Evolutionary conservation across 805 yeast genomes (phyloP).

Genomic region (Suhomyces sp.): DNA sequence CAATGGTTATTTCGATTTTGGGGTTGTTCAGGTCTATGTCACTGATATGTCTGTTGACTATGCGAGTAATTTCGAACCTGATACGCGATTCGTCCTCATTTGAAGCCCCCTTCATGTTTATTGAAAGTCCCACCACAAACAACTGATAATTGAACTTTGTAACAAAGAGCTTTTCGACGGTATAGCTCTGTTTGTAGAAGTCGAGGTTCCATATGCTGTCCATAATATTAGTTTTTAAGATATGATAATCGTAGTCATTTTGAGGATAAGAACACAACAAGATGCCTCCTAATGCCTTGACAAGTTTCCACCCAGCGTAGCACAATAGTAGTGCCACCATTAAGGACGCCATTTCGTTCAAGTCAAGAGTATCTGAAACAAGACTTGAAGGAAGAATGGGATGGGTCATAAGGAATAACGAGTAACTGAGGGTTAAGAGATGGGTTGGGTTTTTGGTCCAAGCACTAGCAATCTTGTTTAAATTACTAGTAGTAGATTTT

Average conservation of each 20-base stretch:
- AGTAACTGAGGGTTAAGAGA: slow-evolving; percentile 43
- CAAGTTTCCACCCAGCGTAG: slow-evolving; percentile 51
- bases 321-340: slow-evolving; percentile 44
- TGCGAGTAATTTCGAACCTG: slow-evolving; percentile 46
- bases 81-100: slow-evolving; percentile 64
- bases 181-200: slow-evolving; percentile 49
- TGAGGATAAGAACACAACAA: slow-evolving; percentile 54
- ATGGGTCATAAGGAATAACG: slow-evolving; percentile 36
- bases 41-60: slow-evolving; percentile 36
- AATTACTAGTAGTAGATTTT: background rate
- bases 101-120: slow-evolving; percentile 66
- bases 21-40: slow-evolving; percentile 17
- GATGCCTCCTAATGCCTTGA: slow-evolving; percentile 49
- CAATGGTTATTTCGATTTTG: slow-evolving; percentile 40
- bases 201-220: slow-evolving; percentile 48
- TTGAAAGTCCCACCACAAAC: slow-evolving; percentile 52
- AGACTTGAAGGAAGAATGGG: slow-evolving; percentile 38
- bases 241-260: slow-evolving; percentile 35
- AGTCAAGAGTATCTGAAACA: slow-evolving; percentile 30
- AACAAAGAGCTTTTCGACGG: slow-evolving; percentile 48
- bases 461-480: slow-evolving; percentile 13
- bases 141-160: slow-evolving; percentile 63
- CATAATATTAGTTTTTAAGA: slow-evolving; percentile 39
- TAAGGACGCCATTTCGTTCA: slow-evolving; percentile 47
- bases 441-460: slow-evolving; percentile 43